These are phyloP conservation scores for Poterioochromonas sp. DNA, from an alignment of 352 stramenopile genomes.

Conservation along the genomic window DNA sequence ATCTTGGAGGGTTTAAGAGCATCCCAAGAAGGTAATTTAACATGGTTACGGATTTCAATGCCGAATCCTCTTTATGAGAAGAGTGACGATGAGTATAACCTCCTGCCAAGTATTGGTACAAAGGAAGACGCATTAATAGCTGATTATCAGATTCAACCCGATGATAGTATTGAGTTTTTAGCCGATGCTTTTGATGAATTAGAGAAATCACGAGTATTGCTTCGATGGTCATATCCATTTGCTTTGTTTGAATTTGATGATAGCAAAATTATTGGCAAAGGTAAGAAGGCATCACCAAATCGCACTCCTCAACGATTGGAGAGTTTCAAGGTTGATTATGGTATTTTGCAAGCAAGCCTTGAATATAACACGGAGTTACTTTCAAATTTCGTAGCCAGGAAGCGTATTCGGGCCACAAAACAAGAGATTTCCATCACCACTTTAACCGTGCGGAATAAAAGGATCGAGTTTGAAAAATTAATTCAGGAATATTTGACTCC, in stretches of 20 bases:
- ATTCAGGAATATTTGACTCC: conserved; percentile 12
- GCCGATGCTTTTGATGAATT: conserved; percentile 9
- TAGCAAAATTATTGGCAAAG: not conserved
- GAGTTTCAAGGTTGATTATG: not conserved
- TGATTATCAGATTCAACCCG: not conserved
- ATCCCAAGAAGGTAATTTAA: not conserved
- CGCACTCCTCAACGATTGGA: not conserved
- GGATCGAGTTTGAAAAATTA: conserved; percentile 20
- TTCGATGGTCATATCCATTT: conserved; percentile 14
- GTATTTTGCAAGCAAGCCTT: not conserved
- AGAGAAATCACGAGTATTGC: not conserved
- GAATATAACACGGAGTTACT: conserved; percentile 14
- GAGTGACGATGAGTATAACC: not conserved
- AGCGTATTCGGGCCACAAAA: not conserved
- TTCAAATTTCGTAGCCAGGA: not conserved
- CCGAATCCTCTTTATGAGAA: not conserved
- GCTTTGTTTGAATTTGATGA: conserved; percentile 19
- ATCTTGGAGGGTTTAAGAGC: not conserved
- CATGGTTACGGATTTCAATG: not conserved
- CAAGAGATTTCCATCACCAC: not conserved
- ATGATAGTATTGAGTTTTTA: not conserved
- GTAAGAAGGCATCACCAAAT: too few species aligned
- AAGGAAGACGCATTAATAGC: not conserved
- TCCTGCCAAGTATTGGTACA: not conserved
- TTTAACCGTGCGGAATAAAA: not conserved